Percentiles rank a stretch among this genome's conserved stretches.
Conservation (phyloP, 2,329 filamentous ascomycete species). For the Fusarium sp. region DNA sequence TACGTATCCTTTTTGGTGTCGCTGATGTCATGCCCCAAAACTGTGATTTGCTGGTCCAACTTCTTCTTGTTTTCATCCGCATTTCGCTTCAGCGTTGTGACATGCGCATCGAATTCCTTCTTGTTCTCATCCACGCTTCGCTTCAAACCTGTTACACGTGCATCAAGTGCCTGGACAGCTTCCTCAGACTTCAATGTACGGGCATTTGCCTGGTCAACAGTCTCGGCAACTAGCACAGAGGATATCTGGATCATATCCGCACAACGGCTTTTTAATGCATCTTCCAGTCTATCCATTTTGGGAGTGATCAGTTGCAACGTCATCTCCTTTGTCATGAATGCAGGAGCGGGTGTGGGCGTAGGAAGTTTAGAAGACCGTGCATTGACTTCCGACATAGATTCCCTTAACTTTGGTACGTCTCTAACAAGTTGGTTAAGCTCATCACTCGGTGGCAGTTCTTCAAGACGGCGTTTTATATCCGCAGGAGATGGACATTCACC, state of each 20-base stretch:
- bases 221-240: conserved; percentile 25
- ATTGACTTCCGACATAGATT: background rate
- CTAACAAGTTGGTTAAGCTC: conserved; percentile 7
- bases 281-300: conserved; percentile 12
- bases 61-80: background rate
- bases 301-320: conserved; percentile 10
- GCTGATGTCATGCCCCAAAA: background rate
- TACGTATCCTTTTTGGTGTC: background rate
- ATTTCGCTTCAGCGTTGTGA: background rate
- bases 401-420: conserved; percentile 5
- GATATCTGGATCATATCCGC: background rate
- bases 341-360: background rate
- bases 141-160: background rate
- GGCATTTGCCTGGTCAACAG: conserved; percentile 35
- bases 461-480: conserved; percentile 3
- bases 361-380: background rate
- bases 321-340: conserved; percentile 10
- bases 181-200: conserved; percentile 14
- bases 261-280: conserved; percentile 4
- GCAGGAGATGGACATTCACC: background rate
- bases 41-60: background rate
- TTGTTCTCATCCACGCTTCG: background rate
- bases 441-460: conserved; percentile 7
- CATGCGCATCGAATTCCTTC: background rate
- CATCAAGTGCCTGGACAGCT: conserved; percentile 7